These are phyloP conservation scores for Colletotrichum liaoningense DNA, from an alignment of 2,329 filamentous ascomycete species.

Conservation along the genomic window DNA sequence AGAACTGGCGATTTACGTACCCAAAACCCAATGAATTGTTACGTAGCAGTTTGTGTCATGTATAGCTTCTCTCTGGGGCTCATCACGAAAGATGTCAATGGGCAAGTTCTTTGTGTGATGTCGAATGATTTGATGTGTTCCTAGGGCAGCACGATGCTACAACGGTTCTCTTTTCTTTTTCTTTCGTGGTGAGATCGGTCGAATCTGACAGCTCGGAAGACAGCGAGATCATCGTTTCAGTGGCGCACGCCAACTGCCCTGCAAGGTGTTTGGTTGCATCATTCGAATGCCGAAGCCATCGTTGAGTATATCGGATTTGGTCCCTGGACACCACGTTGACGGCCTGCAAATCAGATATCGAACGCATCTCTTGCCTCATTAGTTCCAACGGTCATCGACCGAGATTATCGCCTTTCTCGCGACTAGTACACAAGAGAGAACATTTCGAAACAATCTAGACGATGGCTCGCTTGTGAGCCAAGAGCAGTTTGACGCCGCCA, in stretches of 20 bases:
- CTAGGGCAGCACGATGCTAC: background rate
- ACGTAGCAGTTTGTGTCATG: background rate
- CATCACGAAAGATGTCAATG: background rate
- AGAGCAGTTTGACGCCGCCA: conserved; percentile 7
- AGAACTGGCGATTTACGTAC: background rate
- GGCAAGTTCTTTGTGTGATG: background rate
- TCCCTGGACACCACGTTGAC: conserved; percentile 8
- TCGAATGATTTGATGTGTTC: background rate
- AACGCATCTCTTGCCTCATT: background rate
- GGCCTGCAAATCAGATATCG: background rate
- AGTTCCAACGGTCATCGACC: conserved; percentile 1
- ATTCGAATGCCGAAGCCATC: background rate
- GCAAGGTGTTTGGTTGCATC: background rate
- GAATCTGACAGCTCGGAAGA: background rate
- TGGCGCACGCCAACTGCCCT: conserved; percentile 25
- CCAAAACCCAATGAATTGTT: background rate
- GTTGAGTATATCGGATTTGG: background rate
- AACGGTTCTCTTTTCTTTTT: background rate
- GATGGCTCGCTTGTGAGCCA: background rate
- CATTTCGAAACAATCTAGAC: conserved; percentile 7
- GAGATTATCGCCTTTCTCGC: background rate
- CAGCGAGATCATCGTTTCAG: conserved; percentile 8
- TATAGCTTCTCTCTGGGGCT: background rate
- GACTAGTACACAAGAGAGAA: background rate
- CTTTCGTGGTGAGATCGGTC: background rate